Evolutionary conservation across 768 basidiomycete species (phyloP), one percentile per base, ranked within the genome.

Genomic region (Pulveroboletus sp.): DNA sequence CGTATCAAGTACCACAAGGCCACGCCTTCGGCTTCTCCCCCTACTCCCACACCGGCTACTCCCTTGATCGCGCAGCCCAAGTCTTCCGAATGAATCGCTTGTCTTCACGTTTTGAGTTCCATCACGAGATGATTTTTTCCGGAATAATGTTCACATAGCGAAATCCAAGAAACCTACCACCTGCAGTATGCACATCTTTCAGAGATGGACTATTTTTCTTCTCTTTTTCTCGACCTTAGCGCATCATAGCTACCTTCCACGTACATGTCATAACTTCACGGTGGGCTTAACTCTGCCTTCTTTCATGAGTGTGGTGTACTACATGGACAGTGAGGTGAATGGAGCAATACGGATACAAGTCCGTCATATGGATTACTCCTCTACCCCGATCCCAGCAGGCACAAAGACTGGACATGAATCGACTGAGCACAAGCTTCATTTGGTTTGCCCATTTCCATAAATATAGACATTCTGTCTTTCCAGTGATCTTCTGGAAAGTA

Each of bases 1-100:
- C 82, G 94, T 28, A 90, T 97, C 60, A 81, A 83, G 26, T 77
- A 73, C 48, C 78, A 87, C 57, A 84, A 86, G 61, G 49, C 65
- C 3, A 44, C 51, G 0, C 24, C 60, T 6, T 28, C 57, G 8
- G 13, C 65, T 2, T 49, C 60, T 17, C 43, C 53, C 3, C 46
- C 59, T 33, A 43, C 57, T 13, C 41, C 54, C 7, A 27, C 46
- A 11, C 8, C 51, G 0, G 50, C 54, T 8, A 18, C 54, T 17
- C 37, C 53, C 15, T 45, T 57, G 21, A n/a, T 47, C 4, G 43
- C 40, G 17, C 45, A 59, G 38, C 27, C 61, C 17, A 39, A 57
- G 42, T 5, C 54, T 32, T 41, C 61, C 5, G 38, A 59, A 40
- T 48, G 51, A 39, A 15, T 35, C 6, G 15, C 37, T 24, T 15